Base-by-base conservation (phyloP, 805 yeast genomes). In the Myxozyma kluyveri region DNA sequence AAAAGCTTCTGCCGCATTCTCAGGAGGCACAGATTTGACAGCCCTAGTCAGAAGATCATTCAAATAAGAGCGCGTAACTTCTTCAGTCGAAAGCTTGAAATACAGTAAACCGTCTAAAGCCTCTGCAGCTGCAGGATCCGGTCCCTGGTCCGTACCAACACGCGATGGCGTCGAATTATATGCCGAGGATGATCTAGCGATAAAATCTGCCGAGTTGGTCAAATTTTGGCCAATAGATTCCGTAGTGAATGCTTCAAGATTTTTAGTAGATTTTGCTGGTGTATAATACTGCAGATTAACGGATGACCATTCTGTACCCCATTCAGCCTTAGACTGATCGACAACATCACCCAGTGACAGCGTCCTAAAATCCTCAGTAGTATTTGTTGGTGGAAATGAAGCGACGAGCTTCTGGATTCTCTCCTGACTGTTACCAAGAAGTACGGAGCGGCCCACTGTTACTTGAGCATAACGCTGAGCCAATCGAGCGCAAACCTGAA, bases 1-100 rank as follows among this genome's bases (percentile, higher is more conserved):
- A 1, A 83, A 77, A 61, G 83, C 87, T 32, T 79, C 82, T 52
- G 75, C 75, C 81, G 86, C 81, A 33, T 69, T 73, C n/a, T 81
- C 81, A 31, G 75, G 64, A 2, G 96, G 95, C 4, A 69, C 47
- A 19, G 50, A 48, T 17, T 2, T 47, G 29, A 49, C 52, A 3
- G 63, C 59, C n/a, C 50, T 47, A 2, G 49, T 47, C n/a, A 66
- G 47, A 4, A 67, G 42, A 7, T 46, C 59, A 9, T 50, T 50
- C n/a, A 52, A 21, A 3, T 67, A 69, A 19, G 77, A 63, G 48
- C 77, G 77, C 19, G 75, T 71, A 26, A 88, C 75, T 5, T 79
- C 78, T 12, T 82, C 84, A 39, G 80, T 80, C n/a, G 75, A 61
- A 23, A 88, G 62, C 1, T 60, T 48, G 50, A 84, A 78, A 27